Conservation (phyloP, 768 basidiomycete genomes). For the Lactarius pseudohatsudake region DNA sequence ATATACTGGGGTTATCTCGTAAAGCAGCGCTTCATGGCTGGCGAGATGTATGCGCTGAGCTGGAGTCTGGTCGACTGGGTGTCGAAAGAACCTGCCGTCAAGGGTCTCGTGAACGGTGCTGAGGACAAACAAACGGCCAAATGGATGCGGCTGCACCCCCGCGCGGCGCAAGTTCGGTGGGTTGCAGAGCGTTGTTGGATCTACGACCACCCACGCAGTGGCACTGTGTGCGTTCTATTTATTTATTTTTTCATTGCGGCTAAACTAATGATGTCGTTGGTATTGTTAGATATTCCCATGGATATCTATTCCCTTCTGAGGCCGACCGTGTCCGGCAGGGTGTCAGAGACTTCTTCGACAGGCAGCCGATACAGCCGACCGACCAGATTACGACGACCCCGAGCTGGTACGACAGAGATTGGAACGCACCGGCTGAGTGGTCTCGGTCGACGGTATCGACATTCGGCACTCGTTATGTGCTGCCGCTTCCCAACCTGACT, state of each 20-base stretch:
- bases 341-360: slow-evolving; percentile 54
- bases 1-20: slow-evolving; percentile 91
- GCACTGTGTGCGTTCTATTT: slow-evolving; percentile 72
- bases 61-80: slow-evolving; percentile 88
- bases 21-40: slow-evolving; percentile 92
- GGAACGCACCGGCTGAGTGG: slow-evolving; percentile 55
- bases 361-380: slow-evolving; percentile 32
- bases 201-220: slow-evolving; percentile 94
- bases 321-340: slow-evolving; percentile 63
- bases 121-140: slow-evolving; percentile 93
- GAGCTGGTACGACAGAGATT: slow-evolving; percentile 31
- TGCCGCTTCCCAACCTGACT: slow-evolving; percentile 65
- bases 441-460: slow-evolving; percentile 83
- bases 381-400: slow-evolving; percentile 32
- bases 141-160: slow-evolving; percentile 90
- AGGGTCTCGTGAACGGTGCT: slow-evolving; percentile 68
- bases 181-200: slow-evolving; percentile 93
- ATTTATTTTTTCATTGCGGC: not conserved
- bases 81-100: slow-evolving; percentile 68
- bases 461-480: slow-evolving; percentile 74
- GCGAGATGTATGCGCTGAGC: slow-evolving; percentile 88
- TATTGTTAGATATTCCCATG: slow-evolving; percentile 79
- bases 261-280: not conserved
- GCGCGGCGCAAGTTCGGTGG: slow-evolving; percentile 80
- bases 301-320: slow-evolving; percentile 92